A percentile compares a stretch with the other conserved stretches of the same genome.
These are phyloP conservation scores for Carpinus viminea DNA, from an alignment of 306 rosid genomes.

Conservation along the genomic window DNA sequence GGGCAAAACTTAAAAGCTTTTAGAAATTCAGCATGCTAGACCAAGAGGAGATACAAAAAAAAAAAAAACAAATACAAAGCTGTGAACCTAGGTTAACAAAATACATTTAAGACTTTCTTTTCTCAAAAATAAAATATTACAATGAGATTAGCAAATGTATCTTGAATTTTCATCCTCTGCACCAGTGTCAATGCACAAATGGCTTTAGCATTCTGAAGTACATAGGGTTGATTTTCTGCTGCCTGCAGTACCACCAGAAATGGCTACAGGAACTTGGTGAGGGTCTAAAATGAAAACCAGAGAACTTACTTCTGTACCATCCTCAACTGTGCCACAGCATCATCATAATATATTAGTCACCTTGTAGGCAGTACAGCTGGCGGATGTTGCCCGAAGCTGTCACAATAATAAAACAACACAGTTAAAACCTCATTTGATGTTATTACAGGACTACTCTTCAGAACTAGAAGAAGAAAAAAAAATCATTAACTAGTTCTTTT, in stretches of 20 bases:
- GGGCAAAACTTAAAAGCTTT: slow-evolving; percentile 28
- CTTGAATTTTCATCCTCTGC: slow-evolving; percentile 53
- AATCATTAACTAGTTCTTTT: too few species aligned
- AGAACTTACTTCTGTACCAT: slow-evolving; percentile 50
- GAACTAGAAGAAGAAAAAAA: not conserved
- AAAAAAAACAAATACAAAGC: slow-evolving; percentile 45
- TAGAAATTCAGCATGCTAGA: slow-evolving; percentile 31
- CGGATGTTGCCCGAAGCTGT: slow-evolving; percentile 98
- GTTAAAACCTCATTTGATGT: not conserved
- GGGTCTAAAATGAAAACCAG: slow-evolving; percentile 46
- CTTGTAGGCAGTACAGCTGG: slow-evolving; percentile 95
- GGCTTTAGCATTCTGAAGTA: slow-evolving; percentile 40
- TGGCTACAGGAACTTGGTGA: slow-evolving; percentile 48
- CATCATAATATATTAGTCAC: slow-evolving; percentile 56
- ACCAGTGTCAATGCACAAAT: slow-evolving; percentile 45
- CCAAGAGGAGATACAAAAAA: not conserved
- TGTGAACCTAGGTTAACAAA: slow-evolving; percentile 58
- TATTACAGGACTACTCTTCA: not conserved
- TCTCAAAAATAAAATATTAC: slow-evolving; percentile 50
- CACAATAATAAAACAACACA: slow-evolving; percentile 23
- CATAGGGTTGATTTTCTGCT: slow-evolving; percentile 46
- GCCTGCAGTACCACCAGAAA: slow-evolving; percentile 43
- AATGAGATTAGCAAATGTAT: slow-evolving; percentile 68
- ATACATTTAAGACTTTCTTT: slow-evolving; percentile 54
- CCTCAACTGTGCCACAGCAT: slow-evolving; percentile 31